Evolutionary conservation across 2,329 filamentous ascomycete genomes (phyloP), one percentile per base, ranked within the genome.

Genomic region (Fusarium xyrophilum): DNA sequence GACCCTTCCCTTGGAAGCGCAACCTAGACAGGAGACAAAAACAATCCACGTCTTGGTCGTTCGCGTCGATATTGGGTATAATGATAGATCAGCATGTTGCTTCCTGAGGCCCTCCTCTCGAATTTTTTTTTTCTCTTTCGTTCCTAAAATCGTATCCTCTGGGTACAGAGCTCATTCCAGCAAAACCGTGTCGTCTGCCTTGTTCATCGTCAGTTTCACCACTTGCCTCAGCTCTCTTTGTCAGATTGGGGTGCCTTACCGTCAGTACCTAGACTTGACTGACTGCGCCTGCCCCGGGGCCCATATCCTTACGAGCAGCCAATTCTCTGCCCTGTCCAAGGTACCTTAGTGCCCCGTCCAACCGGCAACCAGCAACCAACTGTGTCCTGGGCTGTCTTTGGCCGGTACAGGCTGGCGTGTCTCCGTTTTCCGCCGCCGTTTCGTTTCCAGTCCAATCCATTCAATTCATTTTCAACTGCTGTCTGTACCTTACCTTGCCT

Each of bases 401-500:
- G 52, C 35, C 32, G 56, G 39, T 23, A 30, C 35, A 39, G 38
- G 38, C 33, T 60, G 56, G 40, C 52, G 39, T 46, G 40, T 60
- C 46, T 65, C 60, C 62, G 50, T 65, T 63, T 54, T 69, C 66
- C 66, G 66, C 66, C 66, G 62, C 62, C 67, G 59, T 61, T 48
- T 65, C 46, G 46, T 61, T 50, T 54, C 36, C 47, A 40, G 30
- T 48, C 47, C 58, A 53, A 48, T 60, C 53, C 46, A 53, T 60
- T 33, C 46, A 60, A 39, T 62, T 44, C 60, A 39, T 59, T 63
- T 59, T 67, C 65, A 51, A 51, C 59, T 69, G 65, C 14, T 28
- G 27, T 46, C n/a, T n/a, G n/a, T n/a, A n/a, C n/a, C n/a, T n/a
- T n/a, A 17, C 11, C 38, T 40, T 32, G 14, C 30, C 30, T 32